Conservation (phyloP, 257 asterid species). For the Solanum chmielewskii region DNA sequence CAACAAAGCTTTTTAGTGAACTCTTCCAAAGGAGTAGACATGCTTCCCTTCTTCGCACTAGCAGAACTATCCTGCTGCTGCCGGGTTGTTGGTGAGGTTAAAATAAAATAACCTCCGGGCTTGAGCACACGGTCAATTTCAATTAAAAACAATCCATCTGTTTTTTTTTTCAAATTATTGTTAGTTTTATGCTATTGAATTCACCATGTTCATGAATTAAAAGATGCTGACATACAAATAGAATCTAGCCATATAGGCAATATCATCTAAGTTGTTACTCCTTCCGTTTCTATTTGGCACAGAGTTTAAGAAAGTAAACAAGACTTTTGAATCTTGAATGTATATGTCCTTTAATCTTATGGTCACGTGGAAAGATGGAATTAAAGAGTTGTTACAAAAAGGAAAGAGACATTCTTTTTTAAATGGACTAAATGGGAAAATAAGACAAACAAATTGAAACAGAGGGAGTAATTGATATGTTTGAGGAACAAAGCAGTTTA, state of each 20-base stretch:
- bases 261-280: neutral
- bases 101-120: constrained; percentile 94
- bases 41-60: constrained; percentile 34
- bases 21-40: constrained; percentile 49
- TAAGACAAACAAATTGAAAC: neutral
- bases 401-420: neutral
- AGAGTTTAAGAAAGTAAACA: neutral
- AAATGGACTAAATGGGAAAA: neutral
- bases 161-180: constrained; percentile 22
- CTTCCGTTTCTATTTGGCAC: neutral
- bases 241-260: neutral
- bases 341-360: too few relatives aligned
- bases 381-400: neutral
- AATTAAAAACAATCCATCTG: constrained; percentile 76
- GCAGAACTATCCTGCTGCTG: constrained; percentile 43
- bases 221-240: neutral
- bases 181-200: constrained; percentile 8
- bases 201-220: neutral
- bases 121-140: constrained; percentile 88
- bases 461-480: neutral
- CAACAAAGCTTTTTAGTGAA: constrained; percentile 61
- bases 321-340: neutral
- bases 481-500: neutral
- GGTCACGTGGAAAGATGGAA: neutral
- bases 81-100: constrained; percentile 65